phyloP scores from a whole-genome alignment of 2,329 filamentous ascomycete genomes.

The Pezicula neosporulosa region DNA sequence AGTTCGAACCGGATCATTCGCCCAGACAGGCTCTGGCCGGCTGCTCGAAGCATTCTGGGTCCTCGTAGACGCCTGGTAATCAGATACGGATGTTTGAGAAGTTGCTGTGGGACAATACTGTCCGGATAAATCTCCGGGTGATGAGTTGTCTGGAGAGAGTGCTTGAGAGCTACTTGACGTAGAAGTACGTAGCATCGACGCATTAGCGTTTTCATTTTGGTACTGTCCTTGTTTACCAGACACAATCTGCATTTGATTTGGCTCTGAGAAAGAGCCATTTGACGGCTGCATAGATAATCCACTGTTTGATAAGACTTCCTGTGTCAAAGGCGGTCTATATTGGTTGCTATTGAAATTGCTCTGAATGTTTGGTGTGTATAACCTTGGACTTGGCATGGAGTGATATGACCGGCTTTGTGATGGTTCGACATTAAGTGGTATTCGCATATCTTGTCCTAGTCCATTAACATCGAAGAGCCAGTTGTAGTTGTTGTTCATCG shows the following conservation, averaged over 20 bases:
- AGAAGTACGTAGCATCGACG: not conserved
- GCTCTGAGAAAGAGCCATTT: not conserved
- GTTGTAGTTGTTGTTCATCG: conserved; percentile 59
- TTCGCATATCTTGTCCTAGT: conserved; percentile 20
- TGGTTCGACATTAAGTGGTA: conserved; percentile 18
- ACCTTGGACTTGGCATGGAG: not conserved
- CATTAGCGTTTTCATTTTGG: not conserved
- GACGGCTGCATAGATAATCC: not conserved
- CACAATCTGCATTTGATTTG: not conserved
- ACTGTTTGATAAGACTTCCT: not conserved
- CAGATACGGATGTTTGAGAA: conserved; percentile 5
- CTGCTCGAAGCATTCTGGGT: not conserved
- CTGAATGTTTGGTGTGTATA: not conserved
- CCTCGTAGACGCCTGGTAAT: not conserved
- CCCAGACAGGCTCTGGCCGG: not conserved
- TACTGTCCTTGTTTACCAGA: not conserved
- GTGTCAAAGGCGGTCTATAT: conserved; percentile 1
- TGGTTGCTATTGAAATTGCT: not conserved
- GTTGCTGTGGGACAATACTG: conserved; percentile 3
- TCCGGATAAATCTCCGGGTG: conserved; percentile 1
- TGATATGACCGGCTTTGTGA: conserved; percentile 5
- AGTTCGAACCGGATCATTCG: conserved; percentile 22
- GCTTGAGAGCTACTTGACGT: not conserved
- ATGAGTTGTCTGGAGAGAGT: conserved; percentile 1
- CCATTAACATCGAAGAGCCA: conserved; percentile 54